Evolutionary conservation across 352 stramenopile genomes (phyloP), one percentile per base, ranked within the genome.

Genomic region (Pythium plurisporium): DNA sequence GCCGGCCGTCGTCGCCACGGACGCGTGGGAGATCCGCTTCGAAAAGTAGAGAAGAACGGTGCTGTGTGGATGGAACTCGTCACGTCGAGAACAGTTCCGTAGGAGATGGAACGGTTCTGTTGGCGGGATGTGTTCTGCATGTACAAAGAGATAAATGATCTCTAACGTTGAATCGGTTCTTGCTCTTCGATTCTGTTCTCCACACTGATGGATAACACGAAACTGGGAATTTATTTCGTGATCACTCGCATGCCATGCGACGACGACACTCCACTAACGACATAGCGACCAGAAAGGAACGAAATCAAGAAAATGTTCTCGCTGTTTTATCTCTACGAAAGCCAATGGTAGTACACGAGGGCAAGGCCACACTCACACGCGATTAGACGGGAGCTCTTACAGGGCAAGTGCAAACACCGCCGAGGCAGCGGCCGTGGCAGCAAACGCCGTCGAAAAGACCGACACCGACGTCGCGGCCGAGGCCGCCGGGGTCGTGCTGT

Each of bases 11-110:
- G 48, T 81, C 17, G 77, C 82, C 42, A 86, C 82, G 52, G 76
- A 81, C 37, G 70, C 77, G 42, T 96, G 82, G 84, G 63, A 77
- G 57, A 70, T 96, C 26, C 60, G 61, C 29, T 87, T 96, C 23
- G 65, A 31, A 37, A 49, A 51, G 11, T 58, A 40, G 22, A 9
- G 43, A 12, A 10, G 38, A 47, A 20, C 34, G 34, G 34, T n/a
- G n/a, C n/a, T n/a, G 36, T 42, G 15, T 42, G 36, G 36, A 42
- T n/a, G n/a, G n/a, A n/a, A n/a, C n/a, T n/a, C n/a, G n/a, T n/a
- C n/a, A n/a, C n/a, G n/a, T n/a, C 11, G 19, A 55, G 33, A 44
- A 55, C 46, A 4, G 33, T 45, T 45, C 33, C 17, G 20, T 14
- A 41, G 6, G 9, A 42, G 31, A 8, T 14, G 14, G 36, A 42